Evolutionary conservation across 495 filamentous ascomycete species (phyloP), one percentile per base, ranked within the genome.

Genomic region (Podospora conica): DNA sequence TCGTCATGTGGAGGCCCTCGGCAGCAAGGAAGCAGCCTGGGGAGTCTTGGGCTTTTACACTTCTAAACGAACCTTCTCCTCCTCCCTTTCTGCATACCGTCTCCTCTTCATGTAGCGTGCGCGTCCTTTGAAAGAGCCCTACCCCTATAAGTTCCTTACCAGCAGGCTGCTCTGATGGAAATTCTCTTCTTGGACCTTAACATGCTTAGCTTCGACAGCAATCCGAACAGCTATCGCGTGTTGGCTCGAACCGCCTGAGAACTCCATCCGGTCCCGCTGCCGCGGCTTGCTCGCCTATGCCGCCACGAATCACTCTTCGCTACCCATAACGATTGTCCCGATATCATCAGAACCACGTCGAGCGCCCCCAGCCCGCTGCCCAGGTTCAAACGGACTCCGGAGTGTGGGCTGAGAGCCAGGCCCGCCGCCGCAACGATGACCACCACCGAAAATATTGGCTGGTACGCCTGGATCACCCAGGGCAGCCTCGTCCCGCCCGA

Each of bases 401-500:
- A 3, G 25, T 21, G 58, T 27, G 4, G 2, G 18, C 61, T 53
- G 9, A 21, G 20, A 61, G 23, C 29, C 18, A 21, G 11, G 29
- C 12, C 15, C 8, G 27, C 22, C 20, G 7, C 28, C 28, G 5
- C 15, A 9, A 10, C 12, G 33, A 61, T 58, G 56, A 66, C 63
- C 53, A 21, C 24, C 29, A 53, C 53, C 53, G 22, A 64, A 9
- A 12, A 18, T 25, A 20, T 22, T 33, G 54, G 58, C 61, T 69
- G 65, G 70, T 67, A 68, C 48, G 21, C 28, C 55, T 71, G 69
- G 67, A 54, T 74, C 53, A 65, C 55, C 20, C 65, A 69, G n/a
- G 62, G 66, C 33, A 72, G 69, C 62, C 59, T 70, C 23, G 28
- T 75, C 4, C 69, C 73, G n/a, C 10, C 55, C 10, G 66, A 74